Conservation (phyloP, 1,139 yeast species). For the Saccharomycopsis hybrid region DNA sequence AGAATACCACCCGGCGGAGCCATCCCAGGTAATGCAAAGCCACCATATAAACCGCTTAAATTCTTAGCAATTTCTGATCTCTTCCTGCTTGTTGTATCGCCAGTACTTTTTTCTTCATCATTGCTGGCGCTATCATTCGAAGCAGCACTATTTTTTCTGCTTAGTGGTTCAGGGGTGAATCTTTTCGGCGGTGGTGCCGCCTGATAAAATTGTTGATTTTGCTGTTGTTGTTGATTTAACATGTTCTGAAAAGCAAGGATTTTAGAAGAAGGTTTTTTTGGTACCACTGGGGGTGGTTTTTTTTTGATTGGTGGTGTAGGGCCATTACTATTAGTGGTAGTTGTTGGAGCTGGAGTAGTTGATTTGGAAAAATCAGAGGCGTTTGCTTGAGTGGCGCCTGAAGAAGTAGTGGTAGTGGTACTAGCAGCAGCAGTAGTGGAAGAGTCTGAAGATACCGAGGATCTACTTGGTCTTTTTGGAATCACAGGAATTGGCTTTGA, state of each 20-base stretch:
- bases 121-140: constrained; percentile 9
- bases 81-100: constrained; percentile 19
- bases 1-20: constrained; percentile 26
- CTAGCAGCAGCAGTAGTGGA: constrained; percentile 7
- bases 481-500: constrained; percentile 21
- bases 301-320: constrained; percentile 20
- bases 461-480: constrained; percentile 26
- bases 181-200: constrained; percentile 2
- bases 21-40: constrained; percentile 67
- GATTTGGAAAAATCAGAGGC: not conserved
- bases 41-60: constrained; percentile 52
- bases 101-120: constrained; percentile 1
- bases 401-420: constrained; percentile 21
- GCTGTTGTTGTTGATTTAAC: constrained; percentile 44
- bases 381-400: constrained; percentile 19
- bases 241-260: constrained; percentile 77
- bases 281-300: constrained; percentile 59
- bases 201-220: constrained; percentile 21
- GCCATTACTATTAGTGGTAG: not conserved
- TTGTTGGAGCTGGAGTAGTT: constrained; percentile 19
- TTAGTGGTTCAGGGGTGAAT: not conserved
- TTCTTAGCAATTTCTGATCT: constrained; percentile 46
- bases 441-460: constrained; percentile 19
- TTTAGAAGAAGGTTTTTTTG: constrained; percentile 68
- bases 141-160: not conserved